Percentiles rank a stretch among this genome's conserved stretches.
Evolutionary conservation across 2,329 filamentous ascomycete genomes (phyloP).

Genomic region (Cytospora piceicola): DNA sequence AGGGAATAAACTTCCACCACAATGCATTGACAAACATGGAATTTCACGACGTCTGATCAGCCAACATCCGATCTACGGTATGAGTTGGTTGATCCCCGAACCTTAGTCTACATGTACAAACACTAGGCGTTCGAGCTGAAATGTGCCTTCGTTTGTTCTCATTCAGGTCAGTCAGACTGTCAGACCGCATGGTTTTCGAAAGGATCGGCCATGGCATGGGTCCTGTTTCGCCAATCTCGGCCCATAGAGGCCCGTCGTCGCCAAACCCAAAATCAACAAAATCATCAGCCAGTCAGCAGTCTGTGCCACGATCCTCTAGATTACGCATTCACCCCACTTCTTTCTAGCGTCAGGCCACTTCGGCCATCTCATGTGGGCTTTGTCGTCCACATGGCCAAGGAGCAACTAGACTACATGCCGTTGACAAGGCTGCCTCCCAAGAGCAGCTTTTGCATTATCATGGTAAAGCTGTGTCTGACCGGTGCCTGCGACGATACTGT

Average conservation of each 20-base stretch:
- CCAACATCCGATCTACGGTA: background rate
- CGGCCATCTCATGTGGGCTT: background rate
- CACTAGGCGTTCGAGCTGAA: too few species aligned
- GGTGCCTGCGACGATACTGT: too few species aligned
- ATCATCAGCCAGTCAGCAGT: background rate
- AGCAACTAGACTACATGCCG: background rate
- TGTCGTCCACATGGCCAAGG: background rate
- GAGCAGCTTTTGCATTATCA: too few species aligned
- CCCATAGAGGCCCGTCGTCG: background rate
- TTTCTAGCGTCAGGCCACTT: background rate
- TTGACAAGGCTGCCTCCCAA: background rate
- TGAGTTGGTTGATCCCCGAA: background rate
- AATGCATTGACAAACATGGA: background rate
- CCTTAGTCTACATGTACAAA: too few species aligned
- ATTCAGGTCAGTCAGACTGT: too few species aligned
- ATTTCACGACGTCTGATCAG: background rate
- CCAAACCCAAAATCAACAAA: background rate
- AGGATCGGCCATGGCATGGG: background rate
- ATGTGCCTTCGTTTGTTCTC: too few species aligned
- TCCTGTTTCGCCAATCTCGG: conserved; percentile 1
- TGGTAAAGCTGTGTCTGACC: too few species aligned
- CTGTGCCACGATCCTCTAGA: background rate
- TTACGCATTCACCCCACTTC: background rate
- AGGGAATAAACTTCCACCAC: background rate
- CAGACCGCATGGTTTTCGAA: background rate